phyloP scores from a whole-genome alignment of 2,329 filamentous ascomycete genomes.

The Diaporthe citri region DNA sequence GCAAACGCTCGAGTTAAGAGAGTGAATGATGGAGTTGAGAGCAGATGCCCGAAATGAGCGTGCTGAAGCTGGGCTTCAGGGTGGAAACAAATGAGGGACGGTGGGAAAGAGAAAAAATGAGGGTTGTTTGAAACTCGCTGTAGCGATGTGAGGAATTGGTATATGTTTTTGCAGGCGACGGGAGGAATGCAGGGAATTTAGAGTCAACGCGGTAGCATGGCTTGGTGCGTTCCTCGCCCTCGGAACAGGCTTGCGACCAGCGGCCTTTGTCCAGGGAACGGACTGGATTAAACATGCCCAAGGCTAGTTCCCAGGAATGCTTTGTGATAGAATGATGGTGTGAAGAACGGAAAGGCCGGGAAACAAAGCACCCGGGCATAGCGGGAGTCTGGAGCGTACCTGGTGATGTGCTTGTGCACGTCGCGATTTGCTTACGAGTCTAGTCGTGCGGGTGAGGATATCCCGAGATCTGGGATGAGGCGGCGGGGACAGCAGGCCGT shows the following conservation, averaged over 20 bases:
- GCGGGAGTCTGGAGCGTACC: slow-evolving; percentile 22
- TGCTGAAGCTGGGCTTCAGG: slow-evolving; percentile 20
- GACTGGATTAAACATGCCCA: slow-evolving; percentile 3
- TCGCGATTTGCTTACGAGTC: slow-evolving; percentile 13
- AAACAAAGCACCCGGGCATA: slow-evolving; percentile 22
- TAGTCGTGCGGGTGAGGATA: slow-evolving; percentile 1
- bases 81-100: not conserved
- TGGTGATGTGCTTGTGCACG: slow-evolving; percentile 15
- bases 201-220: slow-evolving; percentile 25
- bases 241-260: not conserved
- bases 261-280: slow-evolving; percentile 13
- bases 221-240: slow-evolving; percentile 29
- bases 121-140: not conserved
- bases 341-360: not conserved
- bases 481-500: not conserved
- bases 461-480: not conserved
- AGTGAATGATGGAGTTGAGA: slow-evolving; percentile 27
- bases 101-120: slow-evolving; percentile 29
- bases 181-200: slow-evolving; percentile 31
- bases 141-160: slow-evolving; percentile 32
- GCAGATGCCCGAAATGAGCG: slow-evolving; percentile 19
- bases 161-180: slow-evolving; percentile 24
- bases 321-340: slow-evolving; percentile 12
- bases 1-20: not conserved
- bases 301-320: slow-evolving; percentile 22